These are phyloP conservation scores for Pseudofabraea citricarpa DNA, from an alignment of 2,329 filamentous ascomycete genomes.

Conservation along the genomic window DNA sequence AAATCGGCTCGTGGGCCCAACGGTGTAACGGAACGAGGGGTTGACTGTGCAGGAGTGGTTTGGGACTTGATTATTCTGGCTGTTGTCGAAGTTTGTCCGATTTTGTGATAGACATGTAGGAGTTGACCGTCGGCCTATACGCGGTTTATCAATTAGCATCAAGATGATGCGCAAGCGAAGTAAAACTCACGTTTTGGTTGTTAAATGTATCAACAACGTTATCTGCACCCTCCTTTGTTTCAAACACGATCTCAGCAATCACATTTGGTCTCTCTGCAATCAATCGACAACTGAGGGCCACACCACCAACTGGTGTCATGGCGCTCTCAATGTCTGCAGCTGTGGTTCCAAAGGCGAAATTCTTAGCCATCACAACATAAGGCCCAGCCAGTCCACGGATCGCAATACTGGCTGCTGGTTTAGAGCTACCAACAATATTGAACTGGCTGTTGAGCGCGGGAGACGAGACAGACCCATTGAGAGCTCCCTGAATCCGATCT, in stretches of 20 bases:
- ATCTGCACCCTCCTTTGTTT: slow-evolving; percentile 67
- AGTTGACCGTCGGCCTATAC: slow-evolving; percentile 66
- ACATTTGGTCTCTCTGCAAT: slow-evolving; percentile 66
- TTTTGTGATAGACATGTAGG: slow-evolving; percentile 68
- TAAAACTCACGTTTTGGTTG: slow-evolving; percentile 62
- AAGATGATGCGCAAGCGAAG: too few relatives aligned
- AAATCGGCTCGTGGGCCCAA: slow-evolving; percentile 25
- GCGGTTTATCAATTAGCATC: neutral
- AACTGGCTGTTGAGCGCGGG: slow-evolving; percentile 27
- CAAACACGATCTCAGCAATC: slow-evolving; percentile 73
- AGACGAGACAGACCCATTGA: slow-evolving; percentile 24
- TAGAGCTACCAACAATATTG: slow-evolving; percentile 29
- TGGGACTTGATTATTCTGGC: slow-evolving; percentile 7
- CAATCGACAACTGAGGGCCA: slow-evolving; percentile 62
- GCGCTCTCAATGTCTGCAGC: slow-evolving; percentile 79
- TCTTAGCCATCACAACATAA: slow-evolving; percentile 69
- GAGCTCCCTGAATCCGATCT: slow-evolving; percentile 19
- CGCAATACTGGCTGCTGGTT: slow-evolving; percentile 48
- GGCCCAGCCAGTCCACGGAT: slow-evolving; percentile 72
- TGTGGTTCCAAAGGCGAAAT: slow-evolving; percentile 78
- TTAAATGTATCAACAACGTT: slow-evolving; percentile 72
- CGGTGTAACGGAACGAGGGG: slow-evolving; percentile 14
- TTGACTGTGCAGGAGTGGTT: slow-evolving; percentile 5
- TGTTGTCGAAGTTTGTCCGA: slow-evolving; percentile 29
- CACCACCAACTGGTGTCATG: slow-evolving; percentile 69